A percentile compares a stretch with the other conserved stretches of the same genome.
These are phyloP conservation scores for Colletotrichum sp. DNA, from an alignment of 2,329 filamentous ascomycete genomes.

Conservation along the genomic window DNA sequence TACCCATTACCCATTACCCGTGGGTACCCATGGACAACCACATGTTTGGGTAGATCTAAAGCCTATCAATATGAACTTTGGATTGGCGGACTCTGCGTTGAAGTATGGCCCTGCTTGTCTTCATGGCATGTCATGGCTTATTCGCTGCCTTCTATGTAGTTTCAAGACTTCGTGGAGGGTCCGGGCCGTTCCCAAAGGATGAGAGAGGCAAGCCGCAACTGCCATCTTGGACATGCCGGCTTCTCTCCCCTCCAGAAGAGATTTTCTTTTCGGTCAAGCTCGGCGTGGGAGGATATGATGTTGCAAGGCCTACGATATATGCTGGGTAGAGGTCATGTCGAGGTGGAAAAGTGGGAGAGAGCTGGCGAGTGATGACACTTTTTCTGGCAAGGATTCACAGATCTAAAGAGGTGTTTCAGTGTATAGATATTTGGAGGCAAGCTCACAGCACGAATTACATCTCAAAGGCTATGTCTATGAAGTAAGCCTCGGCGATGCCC, in stretches of 20 bases:
- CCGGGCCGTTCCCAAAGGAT: not conserved
- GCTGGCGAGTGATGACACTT: not conserved
- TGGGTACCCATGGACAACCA: not conserved
- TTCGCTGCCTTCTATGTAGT: accelerated
- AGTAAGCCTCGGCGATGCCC: too few species aligned
- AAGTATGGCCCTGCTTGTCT: not conserved
- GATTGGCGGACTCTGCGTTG: not conserved
- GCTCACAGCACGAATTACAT: too few species aligned
- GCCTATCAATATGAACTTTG: not conserved
- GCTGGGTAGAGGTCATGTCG: not conserved
- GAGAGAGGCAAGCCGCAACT: too few species aligned
- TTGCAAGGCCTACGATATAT: not conserved
- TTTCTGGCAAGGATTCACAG: not conserved
- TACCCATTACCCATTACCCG: not conserved
- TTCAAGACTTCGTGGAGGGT: not conserved
- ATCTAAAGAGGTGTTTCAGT: not conserved
- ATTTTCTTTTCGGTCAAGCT: too few species aligned
- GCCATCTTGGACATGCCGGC: too few species aligned
- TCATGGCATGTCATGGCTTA: accelerated
- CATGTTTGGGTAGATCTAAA: not conserved
- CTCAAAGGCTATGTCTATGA: too few species aligned
- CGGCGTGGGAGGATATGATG: too few species aligned
- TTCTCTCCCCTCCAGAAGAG: too few species aligned
- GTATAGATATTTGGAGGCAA: too few species aligned
- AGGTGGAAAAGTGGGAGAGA: not conserved